Evolutionary conservation across 1,139 yeast species (phyloP).

Genomic region (Candida freyschussii): DNA sequence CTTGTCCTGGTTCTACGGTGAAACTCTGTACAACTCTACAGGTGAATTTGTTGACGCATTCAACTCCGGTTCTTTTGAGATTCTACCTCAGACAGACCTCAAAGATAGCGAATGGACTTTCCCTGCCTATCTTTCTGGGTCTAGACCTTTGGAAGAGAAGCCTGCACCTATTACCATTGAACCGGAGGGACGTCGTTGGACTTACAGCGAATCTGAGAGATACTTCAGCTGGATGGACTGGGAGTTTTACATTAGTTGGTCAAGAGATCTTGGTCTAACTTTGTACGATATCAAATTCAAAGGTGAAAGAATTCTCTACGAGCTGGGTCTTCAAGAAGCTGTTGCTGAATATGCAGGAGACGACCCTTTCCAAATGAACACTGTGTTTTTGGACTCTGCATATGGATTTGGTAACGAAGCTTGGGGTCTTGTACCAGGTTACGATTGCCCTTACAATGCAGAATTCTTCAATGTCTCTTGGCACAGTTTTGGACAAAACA

Average conservation of each 20-base stretch:
- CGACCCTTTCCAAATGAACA: conserved; percentile 26
- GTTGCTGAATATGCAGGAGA: conserved; percentile 27
- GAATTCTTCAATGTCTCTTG: conserved; percentile 25
- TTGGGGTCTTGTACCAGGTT: conserved; percentile 25
- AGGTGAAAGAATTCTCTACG: conserved; percentile 26
- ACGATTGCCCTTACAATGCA: conserved; percentile 26
- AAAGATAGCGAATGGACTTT: no score
- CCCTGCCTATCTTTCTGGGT: conserved; percentile 4
- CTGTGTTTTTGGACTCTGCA: conserved; percentile 21
- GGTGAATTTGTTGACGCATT: conserved; percentile 22
- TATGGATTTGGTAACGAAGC: conserved; percentile 27
- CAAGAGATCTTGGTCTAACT: conserved; percentile 23
- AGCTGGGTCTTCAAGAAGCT: conserved; percentile 26
- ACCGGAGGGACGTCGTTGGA: conserved; percentile 26
- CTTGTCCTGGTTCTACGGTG: conserved; percentile 21
- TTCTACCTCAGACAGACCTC: conserved; percentile 12
- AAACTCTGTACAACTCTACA: conserved; percentile 18
- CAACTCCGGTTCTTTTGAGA: conserved; percentile 14
- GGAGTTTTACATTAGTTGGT: conserved; percentile 25
- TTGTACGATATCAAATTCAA: conserved; percentile 24
- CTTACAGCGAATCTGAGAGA: conserved; percentile 20
- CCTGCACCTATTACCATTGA: conserved; percentile 21
- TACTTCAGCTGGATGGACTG: conserved; percentile 28
- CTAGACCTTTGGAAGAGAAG: conserved; percentile 23
- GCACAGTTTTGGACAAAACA: conserved; percentile 21